These are phyloP conservation scores for Cladosporium oxysporum DNA, from an alignment of 2,329 filamentous ascomycete species.

Conservation along the genomic window DNA sequence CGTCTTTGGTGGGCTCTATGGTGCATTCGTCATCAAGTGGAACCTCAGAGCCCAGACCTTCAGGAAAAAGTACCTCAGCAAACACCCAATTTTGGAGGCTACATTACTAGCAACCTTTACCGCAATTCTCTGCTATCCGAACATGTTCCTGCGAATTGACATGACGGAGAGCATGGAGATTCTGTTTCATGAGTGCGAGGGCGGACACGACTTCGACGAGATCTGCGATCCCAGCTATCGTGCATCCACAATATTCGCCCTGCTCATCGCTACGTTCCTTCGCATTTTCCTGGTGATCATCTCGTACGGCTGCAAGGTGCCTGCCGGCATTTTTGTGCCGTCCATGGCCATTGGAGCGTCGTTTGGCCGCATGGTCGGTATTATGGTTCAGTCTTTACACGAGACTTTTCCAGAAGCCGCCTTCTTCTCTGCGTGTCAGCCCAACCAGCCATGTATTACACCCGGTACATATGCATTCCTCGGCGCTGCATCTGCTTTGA, in stretches of 20 bases:
- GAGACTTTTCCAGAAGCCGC: slow-evolving; percentile 77
- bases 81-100: slow-evolving; percentile 84
- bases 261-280: slow-evolving; percentile 77
- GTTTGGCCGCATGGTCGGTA: slow-evolving; percentile 91
- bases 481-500: slow-evolving; percentile 85
- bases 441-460: slow-evolving; percentile 93
- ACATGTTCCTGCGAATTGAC: slow-evolving; percentile 91
- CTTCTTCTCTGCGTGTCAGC: slow-evolving; percentile 86
- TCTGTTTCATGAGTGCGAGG: slow-evolving; percentile 90
- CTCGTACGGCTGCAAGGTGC: slow-evolving; percentile 96
- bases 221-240: slow-evolving; percentile 71
- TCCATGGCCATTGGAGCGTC: slow-evolving; percentile 97
- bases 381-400: slow-evolving; percentile 85
- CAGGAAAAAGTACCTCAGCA: slow-evolving; percentile 83
- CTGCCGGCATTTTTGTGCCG: slow-evolving; percentile 95
- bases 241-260: slow-evolving; percentile 74
- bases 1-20: slow-evolving; percentile 90
- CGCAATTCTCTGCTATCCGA: slow-evolving; percentile 93
- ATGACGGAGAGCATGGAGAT: slow-evolving; percentile 99
- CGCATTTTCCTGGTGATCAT: slow-evolving; percentile 86
- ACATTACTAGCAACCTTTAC: slow-evolving; percentile 80
- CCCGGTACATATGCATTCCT: slow-evolving; percentile 96
- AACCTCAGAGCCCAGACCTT: slow-evolving; percentile 89
- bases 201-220: slow-evolving; percentile 81
- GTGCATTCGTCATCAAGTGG: slow-evolving; percentile 97